Conservation (phyloP, 352 stramenopile species). For the Phytophthora ramorum region DNA sequence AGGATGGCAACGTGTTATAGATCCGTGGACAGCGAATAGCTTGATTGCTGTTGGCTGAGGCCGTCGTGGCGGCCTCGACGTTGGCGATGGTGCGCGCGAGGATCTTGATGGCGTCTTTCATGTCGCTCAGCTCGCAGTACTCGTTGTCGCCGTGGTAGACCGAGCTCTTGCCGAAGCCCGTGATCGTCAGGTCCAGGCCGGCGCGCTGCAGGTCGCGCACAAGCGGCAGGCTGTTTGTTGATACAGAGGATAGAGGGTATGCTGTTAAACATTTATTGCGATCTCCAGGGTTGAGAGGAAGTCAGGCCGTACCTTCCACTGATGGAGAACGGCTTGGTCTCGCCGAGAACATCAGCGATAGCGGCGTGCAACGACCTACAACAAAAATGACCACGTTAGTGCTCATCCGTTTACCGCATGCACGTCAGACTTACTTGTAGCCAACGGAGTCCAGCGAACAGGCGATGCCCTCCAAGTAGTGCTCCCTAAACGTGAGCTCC, state of each 20-base stretch:
- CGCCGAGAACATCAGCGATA: conserved; percentile 77
- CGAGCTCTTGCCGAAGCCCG: conserved; percentile 75
- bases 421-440: conserved; percentile 52
- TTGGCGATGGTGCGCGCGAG: conserved; percentile 82
- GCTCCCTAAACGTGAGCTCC: conserved; percentile 82
- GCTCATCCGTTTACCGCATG: not conserved
- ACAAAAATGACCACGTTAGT: not conserved
- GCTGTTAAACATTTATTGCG: not conserved
- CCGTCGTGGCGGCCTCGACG: conserved; percentile 45
- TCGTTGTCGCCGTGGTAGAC: conserved; percentile 94
- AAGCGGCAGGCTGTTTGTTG: conserved; percentile 53
- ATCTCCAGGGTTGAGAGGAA: not conserved
- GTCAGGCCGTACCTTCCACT: conserved; percentile 65
- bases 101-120: conserved; percentile 89
- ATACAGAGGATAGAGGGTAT: not conserved
- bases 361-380: conserved; percentile 68
- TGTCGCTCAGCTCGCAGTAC: conserved; percentile 86
- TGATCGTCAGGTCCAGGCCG: conserved; percentile 73
- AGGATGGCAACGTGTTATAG: no score
- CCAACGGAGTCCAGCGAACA: conserved; percentile 90
- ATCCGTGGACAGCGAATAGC: no score
- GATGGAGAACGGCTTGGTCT: conserved; percentile 90
- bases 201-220: conserved; percentile 75
- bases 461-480: conserved; percentile 90
- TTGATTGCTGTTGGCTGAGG: conserved; percentile 4